Conservation (phyloP, 306 rosid species). For the Elaeagnus macrophylla region DNA sequence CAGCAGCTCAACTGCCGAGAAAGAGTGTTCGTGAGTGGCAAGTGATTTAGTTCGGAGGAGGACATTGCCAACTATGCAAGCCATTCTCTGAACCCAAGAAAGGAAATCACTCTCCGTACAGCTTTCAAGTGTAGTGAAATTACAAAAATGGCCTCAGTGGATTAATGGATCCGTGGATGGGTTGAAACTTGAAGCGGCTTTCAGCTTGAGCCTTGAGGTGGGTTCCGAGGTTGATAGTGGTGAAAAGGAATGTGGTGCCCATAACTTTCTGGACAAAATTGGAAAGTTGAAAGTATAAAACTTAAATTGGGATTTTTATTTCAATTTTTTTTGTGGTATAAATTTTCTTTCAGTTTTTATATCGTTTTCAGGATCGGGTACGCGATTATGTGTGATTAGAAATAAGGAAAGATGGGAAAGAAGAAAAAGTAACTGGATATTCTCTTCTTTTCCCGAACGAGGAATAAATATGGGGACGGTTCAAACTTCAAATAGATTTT, state of each 20-base stretch:
- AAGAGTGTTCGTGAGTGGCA: slow-evolving; percentile 1
- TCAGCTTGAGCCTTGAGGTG: slow-evolving; percentile 8
- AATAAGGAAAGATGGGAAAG: not conserved
- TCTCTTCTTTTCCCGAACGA: too few relatives aligned
- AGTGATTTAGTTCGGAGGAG: slow-evolving; percentile 3
- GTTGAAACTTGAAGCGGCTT: not conserved
- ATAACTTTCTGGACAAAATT: slow-evolving; percentile 11
- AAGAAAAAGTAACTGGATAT: not conserved
- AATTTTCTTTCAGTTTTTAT: not conserved
- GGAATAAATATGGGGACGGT: too few relatives aligned
- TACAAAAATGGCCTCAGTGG: slow-evolving; percentile 12
- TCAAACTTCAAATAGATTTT: too few relatives aligned
- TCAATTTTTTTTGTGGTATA: not conserved
- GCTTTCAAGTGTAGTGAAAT: not conserved
- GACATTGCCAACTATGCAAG: slow-evolving; percentile 91
- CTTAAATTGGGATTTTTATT: not conserved
- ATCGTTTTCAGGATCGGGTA: not conserved
- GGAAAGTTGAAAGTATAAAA: not conserved
- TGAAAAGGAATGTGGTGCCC: slow-evolving; percentile 2
- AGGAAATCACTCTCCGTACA: slow-evolving; percentile 30
- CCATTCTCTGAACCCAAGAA: slow-evolving; percentile 40
- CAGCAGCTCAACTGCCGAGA: slow-evolving; percentile 69
- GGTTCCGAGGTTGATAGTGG: slow-evolving; percentile 10
- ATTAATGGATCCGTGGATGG: too few relatives aligned
- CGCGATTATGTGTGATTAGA: slow-evolving; percentile 11